Percentiles rank a stretch among this genome's conserved stretches.
These are phyloP conservation scores for Candida arabinofermentans DNA, from an alignment of 805 yeast species.

Conservation along the genomic window DNA sequence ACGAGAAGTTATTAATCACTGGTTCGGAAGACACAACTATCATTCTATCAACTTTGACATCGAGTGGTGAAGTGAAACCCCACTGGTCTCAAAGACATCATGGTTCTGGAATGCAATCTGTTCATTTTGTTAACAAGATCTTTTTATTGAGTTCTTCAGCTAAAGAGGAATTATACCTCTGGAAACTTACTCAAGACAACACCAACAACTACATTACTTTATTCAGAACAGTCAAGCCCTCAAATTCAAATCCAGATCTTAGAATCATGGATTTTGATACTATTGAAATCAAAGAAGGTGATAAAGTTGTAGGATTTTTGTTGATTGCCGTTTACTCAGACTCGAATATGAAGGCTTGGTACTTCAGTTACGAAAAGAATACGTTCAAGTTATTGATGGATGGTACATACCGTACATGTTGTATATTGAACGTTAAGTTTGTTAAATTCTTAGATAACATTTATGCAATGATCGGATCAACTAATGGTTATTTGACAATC, in stretches of 20 bases:
- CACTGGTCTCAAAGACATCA: constrained; percentile 72
- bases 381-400: constrained; percentile 41
- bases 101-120: constrained; percentile 81
- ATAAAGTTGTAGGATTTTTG: constrained; percentile 38
- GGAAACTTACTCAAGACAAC: constrained; percentile 51
- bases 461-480: constrained; percentile 57
- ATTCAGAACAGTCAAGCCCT: constrained; percentile 51
- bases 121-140: constrained; percentile 53
- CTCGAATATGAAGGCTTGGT: constrained; percentile 68
- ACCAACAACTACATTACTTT: constrained; percentile 39
- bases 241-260: constrained; percentile 65
- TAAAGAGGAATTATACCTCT: constrained; percentile 80
- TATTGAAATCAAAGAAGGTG: constrained; percentile 29
- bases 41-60: constrained; percentile 43
- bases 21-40: constrained; percentile 90
- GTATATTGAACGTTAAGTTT: constrained; percentile 63
- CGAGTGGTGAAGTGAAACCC: constrained; percentile 41
- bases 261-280: constrained; percentile 84
- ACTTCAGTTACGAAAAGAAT: constrained; percentile 36
- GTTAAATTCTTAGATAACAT: constrained; percentile 27
- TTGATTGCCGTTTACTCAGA: constrained; percentile 80
- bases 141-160: constrained; percentile 63
- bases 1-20: constrained; percentile 50
- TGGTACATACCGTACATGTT: constrained; percentile 66
- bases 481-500: constrained; percentile 74